Evolutionary conservation across 1,284 basidiomycete genomes (phyloP), one percentile per base, ranked within the genome.

Genomic region (Ganoderma leucocontextum): DNA sequence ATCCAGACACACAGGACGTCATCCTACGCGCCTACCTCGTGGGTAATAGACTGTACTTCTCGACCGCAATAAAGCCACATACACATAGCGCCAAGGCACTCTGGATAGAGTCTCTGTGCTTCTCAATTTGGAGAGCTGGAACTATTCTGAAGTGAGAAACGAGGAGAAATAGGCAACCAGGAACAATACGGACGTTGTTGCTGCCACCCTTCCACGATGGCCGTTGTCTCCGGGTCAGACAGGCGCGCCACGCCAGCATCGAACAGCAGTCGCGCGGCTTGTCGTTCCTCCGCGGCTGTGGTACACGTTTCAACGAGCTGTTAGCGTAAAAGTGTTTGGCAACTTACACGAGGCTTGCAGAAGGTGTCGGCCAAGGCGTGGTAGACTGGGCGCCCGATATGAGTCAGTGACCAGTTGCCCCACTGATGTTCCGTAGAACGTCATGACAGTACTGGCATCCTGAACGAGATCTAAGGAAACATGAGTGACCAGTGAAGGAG

Each of bases 31-130:
- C 63, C 71, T 35, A 95, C 95, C 83, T 87, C 0, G 91, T 85
- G 7, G 92, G 89, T 42, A 99, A 83, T 4, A 95, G 81, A 64
- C 87, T 91, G 76, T 94, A 95, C 73, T 93, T 92, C 75, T 95
- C 91, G 25, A 92, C 84, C 0, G 96, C 95, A 58, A 98, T 87
- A 70, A 92, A 91, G 0, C 95, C 95, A 58, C 95, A 91, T 19
- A 97, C 82, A 58, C 94, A 91, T 2, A 97, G 80, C 0, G 95
- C 91, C 19, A 91, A 82, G 0, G 91, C 91, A 0, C 90, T 86
- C 10, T 80, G 82, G 0, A 82, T 78, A 1, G 85, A 84, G 72
- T 90, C 86, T 61, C 83, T 85, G 59, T 89, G 85, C 0, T 83
- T 83, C 17, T 86, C 83, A 0, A 88, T 82, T 68, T 90, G 89